A percentile compares a stretch with the other conserved stretches of the same genome.
Conservation (phyloP, 148 eudicot species). For the Fagopyrum tataricum region DNA sequence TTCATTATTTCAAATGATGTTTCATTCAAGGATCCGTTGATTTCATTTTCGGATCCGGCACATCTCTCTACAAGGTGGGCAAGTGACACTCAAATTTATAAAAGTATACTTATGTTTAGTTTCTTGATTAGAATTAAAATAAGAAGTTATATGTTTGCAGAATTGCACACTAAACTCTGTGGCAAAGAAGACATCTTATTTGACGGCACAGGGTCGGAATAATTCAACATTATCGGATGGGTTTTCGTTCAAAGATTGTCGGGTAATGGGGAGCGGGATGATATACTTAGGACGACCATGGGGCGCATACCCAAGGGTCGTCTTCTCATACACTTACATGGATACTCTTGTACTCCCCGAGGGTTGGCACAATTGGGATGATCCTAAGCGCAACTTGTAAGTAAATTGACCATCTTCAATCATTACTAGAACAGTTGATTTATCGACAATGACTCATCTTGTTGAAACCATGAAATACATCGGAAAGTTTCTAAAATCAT, state of each 20-base stretch:
- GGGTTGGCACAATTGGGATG: constrained; percentile 65
- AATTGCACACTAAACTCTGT: constrained; percentile 1
- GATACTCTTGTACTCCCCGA: constrained; percentile 48
- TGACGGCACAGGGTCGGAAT: constrained; percentile 8
- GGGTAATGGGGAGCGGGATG: constrained; percentile 38
- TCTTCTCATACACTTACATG: constrained; percentile 56
- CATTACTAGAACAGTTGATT: no score
- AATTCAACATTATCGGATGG: constrained; percentile 22
- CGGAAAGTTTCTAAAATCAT: no score
- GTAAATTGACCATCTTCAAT: no score
- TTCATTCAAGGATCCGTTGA: constrained; percentile 69
- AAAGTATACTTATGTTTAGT: no score
- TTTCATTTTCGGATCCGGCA: constrained; percentile 61
- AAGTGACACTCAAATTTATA: no score
- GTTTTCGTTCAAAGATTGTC: constrained; percentile 54
- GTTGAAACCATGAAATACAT: no score
- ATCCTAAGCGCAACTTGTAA: constrained; percentile 31
- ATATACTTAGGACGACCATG: constrained; percentile 67
- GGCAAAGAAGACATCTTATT: neutral
- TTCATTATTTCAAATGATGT: constrained; percentile 50
- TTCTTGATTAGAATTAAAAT: no score
- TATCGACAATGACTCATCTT: no score
- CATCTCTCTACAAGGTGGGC: constrained; percentile 20
- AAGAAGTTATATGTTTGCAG: neutral
- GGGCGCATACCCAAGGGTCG: constrained; percentile 59